Conservation (phyloP, 1,139 yeast genomes). For the Kodamaea anthophila region DNA sequence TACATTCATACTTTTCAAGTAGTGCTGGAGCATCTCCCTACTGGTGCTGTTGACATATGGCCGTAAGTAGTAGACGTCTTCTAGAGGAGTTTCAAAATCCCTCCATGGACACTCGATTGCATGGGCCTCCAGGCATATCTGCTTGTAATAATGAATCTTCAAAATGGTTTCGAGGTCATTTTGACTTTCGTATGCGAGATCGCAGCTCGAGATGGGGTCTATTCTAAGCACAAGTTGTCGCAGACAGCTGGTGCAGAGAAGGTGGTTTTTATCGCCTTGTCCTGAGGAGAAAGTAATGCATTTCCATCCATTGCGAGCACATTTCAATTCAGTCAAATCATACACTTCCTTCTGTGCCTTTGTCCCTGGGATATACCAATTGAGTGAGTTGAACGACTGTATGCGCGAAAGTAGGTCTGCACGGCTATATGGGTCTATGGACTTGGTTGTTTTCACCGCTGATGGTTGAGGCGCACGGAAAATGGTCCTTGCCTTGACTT, state of each 20-base stretch:
- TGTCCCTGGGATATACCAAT: constrained; percentile 29
- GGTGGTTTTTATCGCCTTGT: constrained; percentile 22
- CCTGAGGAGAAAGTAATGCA: constrained; percentile 25
- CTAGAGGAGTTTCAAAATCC: constrained; percentile 29
- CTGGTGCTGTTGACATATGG: constrained; percentile 31
- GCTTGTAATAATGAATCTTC: constrained; percentile 19
- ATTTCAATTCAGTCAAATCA: constrained; percentile 27
- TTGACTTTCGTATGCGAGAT: constrained; percentile 8
- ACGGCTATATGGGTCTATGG: constrained; percentile 29
- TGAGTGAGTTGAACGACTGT: constrained; percentile 25
- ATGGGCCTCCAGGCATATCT: constrained; percentile 24
- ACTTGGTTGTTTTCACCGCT: constrained; percentile 8
- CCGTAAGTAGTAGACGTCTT: constrained; percentile 31
- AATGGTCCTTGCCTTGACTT: constrained; percentile 27
- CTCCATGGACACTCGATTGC: constrained; percentile 32
- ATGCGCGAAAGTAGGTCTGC: constrained; percentile 23
- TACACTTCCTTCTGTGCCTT: constrained; percentile 3
- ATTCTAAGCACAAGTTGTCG: constrained; percentile 21
- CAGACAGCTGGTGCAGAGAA: constrained; percentile 31
- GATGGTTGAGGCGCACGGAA: constrained; percentile 28
- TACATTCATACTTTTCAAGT: constrained; percentile 23
- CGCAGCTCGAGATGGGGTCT: background rate
- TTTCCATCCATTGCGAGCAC: constrained; percentile 41
- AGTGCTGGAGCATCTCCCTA: constrained; percentile 22
- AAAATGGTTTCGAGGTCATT: constrained; percentile 19